Evolutionary conservation across 1,139 yeast genomes (phyloP).

Genomic region (Pichia sp.): DNA sequence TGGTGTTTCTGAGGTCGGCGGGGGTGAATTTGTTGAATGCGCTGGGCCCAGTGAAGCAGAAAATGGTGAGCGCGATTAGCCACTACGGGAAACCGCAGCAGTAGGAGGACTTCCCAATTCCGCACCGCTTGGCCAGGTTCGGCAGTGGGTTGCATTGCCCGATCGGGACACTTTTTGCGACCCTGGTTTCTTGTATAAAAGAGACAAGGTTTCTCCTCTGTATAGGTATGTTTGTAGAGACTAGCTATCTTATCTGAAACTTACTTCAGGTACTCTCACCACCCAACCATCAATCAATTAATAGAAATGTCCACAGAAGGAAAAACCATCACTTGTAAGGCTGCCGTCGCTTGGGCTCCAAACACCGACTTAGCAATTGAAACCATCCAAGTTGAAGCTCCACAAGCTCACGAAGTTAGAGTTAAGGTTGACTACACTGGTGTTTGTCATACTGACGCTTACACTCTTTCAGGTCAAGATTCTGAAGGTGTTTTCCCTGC

Average conservation of each 20-base stretch:
- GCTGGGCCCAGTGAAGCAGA: slow-evolving; percentile 54
- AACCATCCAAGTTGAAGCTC: slow-evolving; percentile 85
- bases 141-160: background rate
- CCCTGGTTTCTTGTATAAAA: background rate
- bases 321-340: slow-evolving; percentile 73
- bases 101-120: background rate
- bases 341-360: slow-evolving; percentile 98
- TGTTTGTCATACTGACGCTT: slow-evolving; percentile 98
- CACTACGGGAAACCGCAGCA: slow-evolving; percentile 11
- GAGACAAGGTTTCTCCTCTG: background rate
- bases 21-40: slow-evolving; percentile 69
- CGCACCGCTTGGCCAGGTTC: background rate
- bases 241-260: too few species aligned
- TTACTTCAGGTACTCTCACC: too few species aligned
- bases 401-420: slow-evolving; percentile 95
- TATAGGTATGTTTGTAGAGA: too few species aligned
- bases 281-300: background rate
- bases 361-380: slow-evolving; percentile 79
- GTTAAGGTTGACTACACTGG: slow-evolving; percentile 84
- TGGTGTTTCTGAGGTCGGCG: slow-evolving; percentile 66
- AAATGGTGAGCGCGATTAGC: slow-evolving; percentile 46
- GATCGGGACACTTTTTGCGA: background rate
- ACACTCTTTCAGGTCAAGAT: slow-evolving; percentile 87
- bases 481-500: slow-evolving; percentile 97
- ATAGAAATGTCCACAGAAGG: slow-evolving; percentile 25